These are phyloP conservation scores for Cyclotella sp. DNA, from an alignment of 108 stramenopile species.

Conservation along the genomic window DNA sequence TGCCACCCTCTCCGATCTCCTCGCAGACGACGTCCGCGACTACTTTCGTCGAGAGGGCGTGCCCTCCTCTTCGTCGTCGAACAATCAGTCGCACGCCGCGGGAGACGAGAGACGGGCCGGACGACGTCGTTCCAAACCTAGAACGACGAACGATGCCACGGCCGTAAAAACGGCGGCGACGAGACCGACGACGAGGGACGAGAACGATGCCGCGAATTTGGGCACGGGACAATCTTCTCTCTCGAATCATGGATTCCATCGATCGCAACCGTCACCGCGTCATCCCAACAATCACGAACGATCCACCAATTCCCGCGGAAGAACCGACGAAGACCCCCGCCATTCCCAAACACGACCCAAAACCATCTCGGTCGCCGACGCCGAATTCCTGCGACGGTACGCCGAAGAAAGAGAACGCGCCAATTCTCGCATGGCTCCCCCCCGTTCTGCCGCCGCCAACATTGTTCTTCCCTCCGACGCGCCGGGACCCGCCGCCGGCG, in stretches of 20 bases:
- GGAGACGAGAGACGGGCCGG: neutral
- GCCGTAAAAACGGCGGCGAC: neutral
- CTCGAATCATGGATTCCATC: too few relatives aligned
- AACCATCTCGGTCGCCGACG: slow-evolving; percentile 24
- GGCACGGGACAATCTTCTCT: neutral
- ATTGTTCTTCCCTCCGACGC: neutral
- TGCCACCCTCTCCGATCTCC: slow-evolving; percentile 42
- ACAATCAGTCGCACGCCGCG: neutral
- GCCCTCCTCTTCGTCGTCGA: too few relatives aligned
- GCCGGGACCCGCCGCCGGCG: too few relatives aligned
- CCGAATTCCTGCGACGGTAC: slow-evolving; percentile 38
- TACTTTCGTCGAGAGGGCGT: slow-evolving; percentile 48
- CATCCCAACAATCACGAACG: neutral
- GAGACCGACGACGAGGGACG: neutral
- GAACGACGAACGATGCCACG: neutral
- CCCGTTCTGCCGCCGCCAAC: neutral
- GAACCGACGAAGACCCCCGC: too few relatives aligned
- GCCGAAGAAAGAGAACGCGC: slow-evolving; percentile 44
- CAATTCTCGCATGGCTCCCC: neutral
- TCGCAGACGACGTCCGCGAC: slow-evolving; percentile 43
- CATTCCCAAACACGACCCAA: slow-evolving; percentile 4
- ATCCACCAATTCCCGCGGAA: too few relatives aligned
- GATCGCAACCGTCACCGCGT: neutral
- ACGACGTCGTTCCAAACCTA: neutral
- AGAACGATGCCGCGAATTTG: neutral